phyloP scores from a whole-genome alignment of 176 grass and related monocot species.

The Oryza australiensis region DNA sequence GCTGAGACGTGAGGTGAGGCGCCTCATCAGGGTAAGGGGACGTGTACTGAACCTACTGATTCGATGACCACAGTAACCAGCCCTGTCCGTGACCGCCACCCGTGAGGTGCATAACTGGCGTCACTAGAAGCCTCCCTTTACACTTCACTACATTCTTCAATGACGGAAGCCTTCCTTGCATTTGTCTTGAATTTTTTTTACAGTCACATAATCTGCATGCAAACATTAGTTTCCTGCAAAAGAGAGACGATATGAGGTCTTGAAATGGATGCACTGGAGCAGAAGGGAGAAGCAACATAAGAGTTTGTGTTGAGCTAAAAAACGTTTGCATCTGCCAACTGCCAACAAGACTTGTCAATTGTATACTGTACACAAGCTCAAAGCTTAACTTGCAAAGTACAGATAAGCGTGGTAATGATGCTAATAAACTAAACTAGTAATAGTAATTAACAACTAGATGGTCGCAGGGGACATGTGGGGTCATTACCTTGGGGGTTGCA shows the following conservation, averaged over 20 bases:
- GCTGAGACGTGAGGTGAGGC: background rate
- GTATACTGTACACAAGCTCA: background rate
- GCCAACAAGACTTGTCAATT: background rate
- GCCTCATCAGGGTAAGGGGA: background rate
- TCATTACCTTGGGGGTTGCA: constrained; percentile 29
- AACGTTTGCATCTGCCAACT: background rate
- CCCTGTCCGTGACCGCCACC: constrained; percentile 51
- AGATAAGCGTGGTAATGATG: constrained; percentile 16
- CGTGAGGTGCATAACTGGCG: constrained; percentile 44
- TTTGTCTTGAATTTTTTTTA: background rate
- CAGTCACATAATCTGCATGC: background rate
- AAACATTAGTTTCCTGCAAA: no score
- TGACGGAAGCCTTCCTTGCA: background rate
- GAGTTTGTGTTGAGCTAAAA: background rate
- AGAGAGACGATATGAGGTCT: background rate
- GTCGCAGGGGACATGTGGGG: constrained; percentile 42
- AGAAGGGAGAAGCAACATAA: background rate
- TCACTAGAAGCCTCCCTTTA: constrained; percentile 7
- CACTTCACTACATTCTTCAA: background rate
- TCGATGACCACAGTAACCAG: constrained; percentile 23
- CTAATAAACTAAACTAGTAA: constrained; percentile 12
- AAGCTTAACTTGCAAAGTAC: constrained; percentile 10
- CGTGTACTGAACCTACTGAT: constrained; percentile 11
- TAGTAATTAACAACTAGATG: constrained; percentile 41
- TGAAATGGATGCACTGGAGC: background rate